These are phyloP conservation scores for Mycena latifolia DNA, from an alignment of 768 basidiomycete genomes.

Conservation along the genomic window DNA sequence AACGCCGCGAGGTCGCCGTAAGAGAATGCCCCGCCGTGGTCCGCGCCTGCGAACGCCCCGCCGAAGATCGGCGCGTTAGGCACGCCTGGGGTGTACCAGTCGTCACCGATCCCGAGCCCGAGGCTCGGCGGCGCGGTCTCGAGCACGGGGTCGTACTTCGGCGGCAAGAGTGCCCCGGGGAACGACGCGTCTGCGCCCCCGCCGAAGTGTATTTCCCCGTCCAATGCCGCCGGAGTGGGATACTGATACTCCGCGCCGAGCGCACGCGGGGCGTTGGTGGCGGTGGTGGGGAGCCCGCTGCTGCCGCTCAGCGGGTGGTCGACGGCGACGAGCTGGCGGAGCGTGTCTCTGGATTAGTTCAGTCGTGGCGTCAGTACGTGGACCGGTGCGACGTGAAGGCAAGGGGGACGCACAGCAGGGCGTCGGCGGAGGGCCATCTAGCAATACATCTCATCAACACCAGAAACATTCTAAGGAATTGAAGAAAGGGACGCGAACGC, in stretches of 20 bases:
- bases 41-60: no score
- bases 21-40: no score
- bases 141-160: constrained; percentile 26
- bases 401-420: constrained; percentile 23
- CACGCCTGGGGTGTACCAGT: neutral
- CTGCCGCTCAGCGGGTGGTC: constrained; percentile 28
- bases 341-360: constrained; percentile 30
- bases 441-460: no score
- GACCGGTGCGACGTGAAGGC: neutral
- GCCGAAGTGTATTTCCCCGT: no score
- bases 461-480: no score
- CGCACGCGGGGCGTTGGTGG: no score
- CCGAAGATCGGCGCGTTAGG: neutral
- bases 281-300: no score
- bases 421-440: constrained; percentile 34
- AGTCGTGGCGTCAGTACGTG: no score
- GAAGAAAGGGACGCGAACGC: neutral
- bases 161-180: constrained; percentile 1
- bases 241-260: no score
- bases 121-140: constrained; percentile 26
- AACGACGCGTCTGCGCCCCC: neutral
- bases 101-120: no score
- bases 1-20: no score
- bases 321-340: constrained; percentile 29
- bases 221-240: neutral